These are phyloP conservation scores for Dipteronia dyeriana DNA, from an alignment of 345 rosid species.

Conservation along the genomic window DNA sequence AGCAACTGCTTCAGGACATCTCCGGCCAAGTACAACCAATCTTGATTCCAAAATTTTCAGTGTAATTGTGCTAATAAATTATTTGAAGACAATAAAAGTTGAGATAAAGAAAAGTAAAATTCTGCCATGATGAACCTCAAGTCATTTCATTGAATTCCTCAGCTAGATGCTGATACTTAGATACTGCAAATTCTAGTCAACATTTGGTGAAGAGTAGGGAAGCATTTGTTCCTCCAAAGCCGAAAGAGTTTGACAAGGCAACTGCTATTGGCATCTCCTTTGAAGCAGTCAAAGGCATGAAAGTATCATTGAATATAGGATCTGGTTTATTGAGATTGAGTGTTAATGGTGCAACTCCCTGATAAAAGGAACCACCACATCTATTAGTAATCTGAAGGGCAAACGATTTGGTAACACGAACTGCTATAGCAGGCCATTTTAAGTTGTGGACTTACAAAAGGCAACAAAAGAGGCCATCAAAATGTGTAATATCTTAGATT, in stretches of 20 bases:
- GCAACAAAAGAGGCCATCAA: background rate
- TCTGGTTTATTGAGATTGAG: conserved; percentile 78
- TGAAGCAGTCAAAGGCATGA: conserved; percentile 68
- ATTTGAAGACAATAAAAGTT: background rate
- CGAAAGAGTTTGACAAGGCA: conserved; percentile 90
- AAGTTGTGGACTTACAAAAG: background rate
- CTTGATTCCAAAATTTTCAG: background rate
- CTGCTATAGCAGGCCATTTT: background rate
- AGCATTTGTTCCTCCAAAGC: conserved; percentile 94
- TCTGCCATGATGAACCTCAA: background rate
- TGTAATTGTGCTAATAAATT: background rate
- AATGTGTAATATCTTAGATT: background rate
- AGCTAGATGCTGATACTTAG: background rate
- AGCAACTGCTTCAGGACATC: background rate
- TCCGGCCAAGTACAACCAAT: background rate
- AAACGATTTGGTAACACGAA: background rate
- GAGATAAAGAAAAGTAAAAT: background rate
- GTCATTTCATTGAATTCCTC: background rate
- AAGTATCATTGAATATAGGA: conserved; percentile 59
- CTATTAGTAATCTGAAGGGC: background rate
- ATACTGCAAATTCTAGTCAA: background rate
- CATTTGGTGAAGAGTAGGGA: conserved; percentile 54
- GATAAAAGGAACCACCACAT: conserved; percentile 26
- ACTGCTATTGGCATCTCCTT: conserved; percentile 66
- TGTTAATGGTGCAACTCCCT: conserved; percentile 90